Percentiles rank a stretch among this genome's conserved stretches.
Evolutionary conservation across 148 eudicot species (phyloP).

Genomic region (Rhododendron ferrugineum): DNA sequence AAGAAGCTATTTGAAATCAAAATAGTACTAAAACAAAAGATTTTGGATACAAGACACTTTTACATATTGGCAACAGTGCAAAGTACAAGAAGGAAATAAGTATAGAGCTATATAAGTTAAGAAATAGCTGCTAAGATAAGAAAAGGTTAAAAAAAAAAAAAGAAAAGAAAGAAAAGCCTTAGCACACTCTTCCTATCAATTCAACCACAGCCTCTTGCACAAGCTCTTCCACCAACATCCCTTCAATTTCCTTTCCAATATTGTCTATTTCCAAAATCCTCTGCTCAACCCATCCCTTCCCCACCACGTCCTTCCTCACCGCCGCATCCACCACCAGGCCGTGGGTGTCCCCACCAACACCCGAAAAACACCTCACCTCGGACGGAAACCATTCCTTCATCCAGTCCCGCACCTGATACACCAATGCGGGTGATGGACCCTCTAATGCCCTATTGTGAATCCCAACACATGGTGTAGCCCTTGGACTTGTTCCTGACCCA

Average conservation of each 20-base stretch:
- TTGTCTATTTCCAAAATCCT: conserved; percentile 48
- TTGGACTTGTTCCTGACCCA: conserved; percentile 20
- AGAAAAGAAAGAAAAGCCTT: conserved; percentile 10
- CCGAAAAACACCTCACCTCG: conserved; percentile 29
- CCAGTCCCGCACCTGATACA: conserved; percentile 53
- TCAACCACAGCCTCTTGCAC: conserved; percentile 62
- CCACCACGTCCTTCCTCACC: conserved; percentile 67
- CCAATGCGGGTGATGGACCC: conserved; percentile 17
- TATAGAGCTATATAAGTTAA: not conserved
- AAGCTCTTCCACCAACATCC: conserved; percentile 66
- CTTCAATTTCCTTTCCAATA: conserved; percentile 63
- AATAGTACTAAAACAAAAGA: not conserved
- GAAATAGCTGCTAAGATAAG: not conserved
- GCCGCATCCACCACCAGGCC: conserved; percentile 58
- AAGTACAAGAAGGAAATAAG: not conserved
- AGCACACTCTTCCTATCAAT: conserved; percentile 42
- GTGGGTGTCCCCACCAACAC: conserved; percentile 39
- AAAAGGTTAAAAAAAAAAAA: not conserved
- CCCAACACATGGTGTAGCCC: conserved; percentile 10
- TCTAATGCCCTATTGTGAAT: conserved; percentile 1
- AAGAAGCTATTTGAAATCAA: not conserved
- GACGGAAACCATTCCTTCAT: conserved; percentile 56
- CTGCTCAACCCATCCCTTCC: conserved; percentile 58
- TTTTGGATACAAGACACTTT: not conserved
- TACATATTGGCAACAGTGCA: not conserved